These are phyloP conservation scores for Penicillium daleae DNA, from an alignment of 495 filamentous ascomycete genomes.

Conservation along the genomic window DNA sequence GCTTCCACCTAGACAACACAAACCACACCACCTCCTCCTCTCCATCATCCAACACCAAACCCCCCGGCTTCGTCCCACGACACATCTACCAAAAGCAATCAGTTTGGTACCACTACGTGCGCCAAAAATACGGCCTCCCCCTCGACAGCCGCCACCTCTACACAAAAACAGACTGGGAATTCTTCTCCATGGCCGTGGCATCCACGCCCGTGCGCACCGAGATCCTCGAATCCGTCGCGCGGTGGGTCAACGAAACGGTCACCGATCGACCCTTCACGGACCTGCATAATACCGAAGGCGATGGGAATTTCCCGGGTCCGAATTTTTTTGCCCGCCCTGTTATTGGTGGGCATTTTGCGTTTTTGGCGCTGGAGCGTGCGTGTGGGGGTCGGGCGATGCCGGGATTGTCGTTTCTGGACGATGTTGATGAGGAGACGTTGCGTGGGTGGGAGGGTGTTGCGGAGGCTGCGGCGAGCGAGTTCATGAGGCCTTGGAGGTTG, in stretches of 20 bases:
- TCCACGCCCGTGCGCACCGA: slow-evolving; percentile 64
- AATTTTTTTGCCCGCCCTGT: slow-evolving; percentile 84
- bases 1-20: slow-evolving; percentile 69
- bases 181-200: slow-evolving; percentile 83
- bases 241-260: slow-evolving; percentile 84
- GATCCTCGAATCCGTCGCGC: slow-evolving; percentile 76
- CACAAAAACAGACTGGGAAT: slow-evolving; percentile 93
- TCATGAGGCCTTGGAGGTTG: slow-evolving; percentile 10
- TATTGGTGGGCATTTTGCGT: slow-evolving; percentile 85
- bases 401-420: slow-evolving; percentile 66
- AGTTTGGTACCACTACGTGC: slow-evolving; percentile 84
- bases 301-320: slow-evolving; percentile 67
- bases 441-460: slow-evolving; percentile 28
- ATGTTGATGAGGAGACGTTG: slow-evolving; percentile 30
- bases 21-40: slow-evolving; percentile 15
- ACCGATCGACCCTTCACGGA: slow-evolving; percentile 83
- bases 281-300: slow-evolving; percentile 76
- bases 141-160: slow-evolving; percentile 87
- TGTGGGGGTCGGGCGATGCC: slow-evolving; percentile 72
- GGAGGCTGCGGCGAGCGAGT: slow-evolving; percentile 32
- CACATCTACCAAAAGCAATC: slow-evolving; percentile 82
- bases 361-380: slow-evolving; percentile 75
- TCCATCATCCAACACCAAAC: slow-evolving; percentile 17
- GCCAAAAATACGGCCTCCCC: slow-evolving; percentile 79
- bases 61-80: slow-evolving; percentile 64